A percentile compares a stretch with the other conserved stretches of the same genome.
Evolutionary conservation across 73 alveolate genomes (phyloP).

Genomic region (Breviolum minutum): DNA sequence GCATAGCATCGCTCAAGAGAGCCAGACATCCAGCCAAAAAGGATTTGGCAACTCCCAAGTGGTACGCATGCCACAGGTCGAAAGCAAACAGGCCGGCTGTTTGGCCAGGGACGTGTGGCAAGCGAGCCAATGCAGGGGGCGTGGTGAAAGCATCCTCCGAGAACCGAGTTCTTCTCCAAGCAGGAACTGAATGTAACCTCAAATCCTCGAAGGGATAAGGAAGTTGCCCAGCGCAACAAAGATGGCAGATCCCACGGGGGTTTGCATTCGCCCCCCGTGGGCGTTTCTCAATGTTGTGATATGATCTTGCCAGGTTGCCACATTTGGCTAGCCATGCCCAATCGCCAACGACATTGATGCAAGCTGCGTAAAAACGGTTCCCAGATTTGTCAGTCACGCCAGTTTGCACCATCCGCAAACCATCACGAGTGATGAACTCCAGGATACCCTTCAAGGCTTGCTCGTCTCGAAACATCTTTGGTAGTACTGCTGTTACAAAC

Average conservation of each 20-base stretch:
- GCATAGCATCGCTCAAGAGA: not conserved
- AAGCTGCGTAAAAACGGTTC: not conserved
- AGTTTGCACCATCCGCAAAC: not conserved
- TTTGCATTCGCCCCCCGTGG: not conserved
- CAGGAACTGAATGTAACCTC: not conserved
- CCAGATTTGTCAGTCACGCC: not conserved
- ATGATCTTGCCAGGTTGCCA: not conserved
- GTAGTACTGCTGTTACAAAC: constrained; percentile 5
- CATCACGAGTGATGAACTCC: not conserved
- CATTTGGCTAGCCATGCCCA: constrained; percentile 28
- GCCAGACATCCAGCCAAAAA: no score
- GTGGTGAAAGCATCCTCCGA: not conserved
- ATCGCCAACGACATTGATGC: not conserved
- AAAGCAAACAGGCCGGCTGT: not conserved
- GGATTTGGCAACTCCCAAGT: no score
- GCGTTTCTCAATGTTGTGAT: not conserved
- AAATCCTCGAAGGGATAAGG: constrained; percentile 1
- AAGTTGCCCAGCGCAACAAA: not conserved
- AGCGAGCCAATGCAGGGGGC: not conserved
- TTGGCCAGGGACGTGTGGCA: not conserved
- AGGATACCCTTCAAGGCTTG: not conserved
- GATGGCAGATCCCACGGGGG: not conserved
- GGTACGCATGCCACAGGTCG: not conserved
- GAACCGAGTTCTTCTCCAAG: not conserved
- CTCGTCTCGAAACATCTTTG: not conserved